Evolutionary conservation across 31 red algal species (phyloP), one percentile per base, ranked within the genome.

Genomic region (Endocladia muricata): DNA sequence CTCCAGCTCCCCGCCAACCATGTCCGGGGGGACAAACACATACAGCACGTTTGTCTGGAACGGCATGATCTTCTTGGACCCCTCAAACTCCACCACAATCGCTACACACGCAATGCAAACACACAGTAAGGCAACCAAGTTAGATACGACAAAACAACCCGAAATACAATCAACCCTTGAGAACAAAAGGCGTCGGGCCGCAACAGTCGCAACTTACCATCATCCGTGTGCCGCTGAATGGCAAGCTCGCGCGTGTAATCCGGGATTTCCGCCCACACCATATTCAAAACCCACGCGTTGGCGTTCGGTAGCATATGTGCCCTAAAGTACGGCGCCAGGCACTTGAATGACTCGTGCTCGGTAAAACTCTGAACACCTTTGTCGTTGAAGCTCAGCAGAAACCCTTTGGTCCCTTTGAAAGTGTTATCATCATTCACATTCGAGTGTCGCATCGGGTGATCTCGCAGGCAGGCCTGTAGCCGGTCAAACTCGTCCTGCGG

Each of bases 21-120:
- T 83, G 42, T 61, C 33, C 33, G 52, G 40, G 2, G 79, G 79
- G 1, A 83, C 79, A 55, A 62, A 73, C 19, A 83, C 65, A 31
- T 83, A 83, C 11, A 83, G 68, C 1, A 83, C 79, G 33, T 79
- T 79, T 5, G 76, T 79, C 31, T 79, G 76, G 31, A 37, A 79
- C 13, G 76, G 76, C 76, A 79, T 79, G 39, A 79, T 55, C 8
- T 79, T 68, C 62, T 79, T 68, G 32, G 59, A 65, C 25, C 76
- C 76, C 1, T 57, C 60, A 43, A 61, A 76, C 32, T 76, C 60
- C 3, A 79, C 60, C 41, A 68, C 31, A 21, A 68, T 79, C 36
- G 76, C 59, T 79, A 36, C 0, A 39, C 1, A 41, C 29, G 25
- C 6, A 58, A 49, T 13, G 19, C 11, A 49, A 19, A 49, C 44